phyloP scores from a whole-genome alignment of 768 basidiomycete genomes.

The Trametes cubensis region DNA sequence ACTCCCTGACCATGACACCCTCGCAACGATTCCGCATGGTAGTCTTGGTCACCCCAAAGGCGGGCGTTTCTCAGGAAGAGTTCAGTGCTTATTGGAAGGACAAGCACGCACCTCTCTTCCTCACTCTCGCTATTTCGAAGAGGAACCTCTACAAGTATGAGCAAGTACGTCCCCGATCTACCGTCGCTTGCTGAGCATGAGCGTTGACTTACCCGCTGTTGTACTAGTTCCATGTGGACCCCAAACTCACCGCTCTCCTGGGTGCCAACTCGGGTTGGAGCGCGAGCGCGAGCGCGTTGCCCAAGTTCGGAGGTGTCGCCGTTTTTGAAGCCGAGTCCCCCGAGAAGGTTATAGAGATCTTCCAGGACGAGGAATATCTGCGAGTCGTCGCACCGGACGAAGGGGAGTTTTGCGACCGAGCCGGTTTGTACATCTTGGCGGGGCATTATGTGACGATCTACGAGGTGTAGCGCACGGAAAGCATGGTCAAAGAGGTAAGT shows the following conservation, averaged over 20 bases:
- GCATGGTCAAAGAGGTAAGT: no score
- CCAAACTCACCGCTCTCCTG: neutral
- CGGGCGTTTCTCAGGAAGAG: constrained; percentile 1
- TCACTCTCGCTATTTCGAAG: constrained; percentile 8
- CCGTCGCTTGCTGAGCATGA: neutral
- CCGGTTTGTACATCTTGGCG: neutral
- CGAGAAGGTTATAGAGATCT: constrained; percentile 10
- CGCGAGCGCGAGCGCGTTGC: neutral
- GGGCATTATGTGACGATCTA: neutral
- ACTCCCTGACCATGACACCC: no score
- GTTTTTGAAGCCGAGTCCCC: constrained; percentile 7
- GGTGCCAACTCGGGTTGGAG: neutral
- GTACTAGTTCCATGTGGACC: constrained; percentile 2
- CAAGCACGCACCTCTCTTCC: neutral
- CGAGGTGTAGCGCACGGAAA: no score
- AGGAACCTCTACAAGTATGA: constrained; percentile 13
- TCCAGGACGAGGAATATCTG: constrained; percentile 10
- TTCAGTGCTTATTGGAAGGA: constrained; percentile 6
- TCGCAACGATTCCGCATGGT: neutral
- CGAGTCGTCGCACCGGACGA: neutral
- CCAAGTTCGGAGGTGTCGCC: neutral
- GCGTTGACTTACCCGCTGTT: neutral
- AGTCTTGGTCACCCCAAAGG: neutral
- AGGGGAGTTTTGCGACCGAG: neutral
- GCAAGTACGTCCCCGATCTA: neutral